Conservation (phyloP, 768 basidiomycete species). For the Collybia mongolica region DNA sequence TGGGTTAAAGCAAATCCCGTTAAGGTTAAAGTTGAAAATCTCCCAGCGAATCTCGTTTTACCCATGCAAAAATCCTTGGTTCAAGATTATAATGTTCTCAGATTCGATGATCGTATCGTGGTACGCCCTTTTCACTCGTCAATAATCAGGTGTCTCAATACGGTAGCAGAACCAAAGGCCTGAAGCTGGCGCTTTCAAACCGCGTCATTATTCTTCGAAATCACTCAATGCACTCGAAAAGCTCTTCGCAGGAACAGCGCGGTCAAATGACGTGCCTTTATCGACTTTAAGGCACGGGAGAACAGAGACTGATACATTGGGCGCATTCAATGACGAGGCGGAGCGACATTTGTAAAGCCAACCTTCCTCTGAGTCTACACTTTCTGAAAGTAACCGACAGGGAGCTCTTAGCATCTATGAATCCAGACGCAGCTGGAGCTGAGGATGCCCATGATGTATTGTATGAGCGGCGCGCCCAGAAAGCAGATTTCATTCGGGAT, state of each 20-base stretch:
- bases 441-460: constrained; percentile 61
- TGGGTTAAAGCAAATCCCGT: constrained; percentile 75
- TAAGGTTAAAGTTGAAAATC: constrained; percentile 64
- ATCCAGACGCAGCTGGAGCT: constrained; percentile 43
- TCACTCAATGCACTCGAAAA: constrained; percentile 62
- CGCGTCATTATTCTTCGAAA: constrained; percentile 52
- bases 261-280: constrained; percentile 57
- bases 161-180: constrained; percentile 21
- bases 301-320: constrained; percentile 24
- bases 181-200: constrained; percentile 25
- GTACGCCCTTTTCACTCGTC: constrained; percentile 19
- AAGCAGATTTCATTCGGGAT: constrained; percentile 83
- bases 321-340: constrained; percentile 48
- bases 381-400: constrained; percentile 31
- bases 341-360: constrained; percentile 69
- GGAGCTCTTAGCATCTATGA: constrained; percentile 66
- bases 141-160: background rate
- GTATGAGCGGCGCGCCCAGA: constrained; percentile 71
- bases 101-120: constrained; percentile 24
- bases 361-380: background rate
- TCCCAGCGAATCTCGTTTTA: constrained; percentile 74
- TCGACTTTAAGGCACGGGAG: constrained; percentile 47
- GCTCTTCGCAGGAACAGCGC: constrained; percentile 59
- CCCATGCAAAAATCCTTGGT: constrained; percentile 78
- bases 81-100: constrained; percentile 49